Evolutionary conservation across 2,329 filamentous ascomycete genomes (phyloP).

Genomic region (Fusarium proliferatum): DNA sequence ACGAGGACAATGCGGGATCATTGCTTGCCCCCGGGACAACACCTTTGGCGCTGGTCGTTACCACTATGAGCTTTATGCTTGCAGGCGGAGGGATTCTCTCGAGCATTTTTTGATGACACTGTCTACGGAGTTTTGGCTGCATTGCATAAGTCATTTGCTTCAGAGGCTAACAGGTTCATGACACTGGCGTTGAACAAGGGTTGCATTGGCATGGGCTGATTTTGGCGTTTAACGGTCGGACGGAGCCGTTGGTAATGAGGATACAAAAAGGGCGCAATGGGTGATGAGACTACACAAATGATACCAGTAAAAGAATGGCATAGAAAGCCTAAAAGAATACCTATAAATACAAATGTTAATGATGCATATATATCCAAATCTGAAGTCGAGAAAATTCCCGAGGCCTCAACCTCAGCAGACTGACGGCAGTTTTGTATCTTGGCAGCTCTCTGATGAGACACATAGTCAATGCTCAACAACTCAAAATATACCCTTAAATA

Average conservation of each 20-base stretch:
- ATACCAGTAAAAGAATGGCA: slow-evolving; percentile 33
- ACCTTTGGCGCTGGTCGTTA: slow-evolving; percentile 27
- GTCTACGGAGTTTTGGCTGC: slow-evolving; percentile 2
- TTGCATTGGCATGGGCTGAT: slow-evolving; percentile 35
- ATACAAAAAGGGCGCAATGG: slow-evolving; percentile 33
- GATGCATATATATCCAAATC: not conserved
- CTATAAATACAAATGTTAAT: not conserved
- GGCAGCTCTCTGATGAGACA: not conserved
- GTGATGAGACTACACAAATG: slow-evolving; percentile 22
- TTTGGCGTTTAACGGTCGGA: slow-evolving; percentile 31
- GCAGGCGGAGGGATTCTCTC: slow-evolving; percentile 35
- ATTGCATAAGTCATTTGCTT: slow-evolving; percentile 12
- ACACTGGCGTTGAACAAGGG: slow-evolving; percentile 33
- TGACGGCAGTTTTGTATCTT: not conserved
- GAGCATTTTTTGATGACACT: slow-evolving; percentile 15
- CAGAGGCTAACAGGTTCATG: slow-evolving; percentile 16
- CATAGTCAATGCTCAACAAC: not conserved
- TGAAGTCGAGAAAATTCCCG: not conserved
- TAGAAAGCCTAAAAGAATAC: not conserved
- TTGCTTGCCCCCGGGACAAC: slow-evolving; percentile 20
- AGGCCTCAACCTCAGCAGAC: not conserved
- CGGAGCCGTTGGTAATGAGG: slow-evolving; percentile 25
- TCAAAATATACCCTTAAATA: not conserved
- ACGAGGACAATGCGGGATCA: slow-evolving; percentile 30
- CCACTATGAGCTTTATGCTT: slow-evolving; percentile 41